Conservation (phyloP, 2,329 filamentous ascomycete species). For the Stemphylium lycopersici region DNA sequence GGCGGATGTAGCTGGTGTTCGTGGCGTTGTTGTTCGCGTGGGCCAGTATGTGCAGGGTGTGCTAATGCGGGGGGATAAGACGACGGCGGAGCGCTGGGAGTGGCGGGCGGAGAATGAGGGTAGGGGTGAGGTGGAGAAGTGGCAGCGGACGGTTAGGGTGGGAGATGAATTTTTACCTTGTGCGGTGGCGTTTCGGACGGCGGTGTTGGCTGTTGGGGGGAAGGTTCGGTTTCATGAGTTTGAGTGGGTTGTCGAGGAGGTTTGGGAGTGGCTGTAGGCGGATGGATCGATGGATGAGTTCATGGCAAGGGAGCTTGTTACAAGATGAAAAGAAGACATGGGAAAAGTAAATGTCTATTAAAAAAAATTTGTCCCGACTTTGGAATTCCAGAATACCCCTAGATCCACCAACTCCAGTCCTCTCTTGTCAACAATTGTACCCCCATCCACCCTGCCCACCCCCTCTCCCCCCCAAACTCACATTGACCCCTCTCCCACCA, state of each 20-base stretch:
- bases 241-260: constrained; percentile 50
- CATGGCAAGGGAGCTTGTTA: neutral
- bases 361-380: too few relatives aligned
- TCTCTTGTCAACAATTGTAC: constrained; percentile 29
- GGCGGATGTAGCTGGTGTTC: constrained; percentile 42
- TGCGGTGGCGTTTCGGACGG: constrained; percentile 41
- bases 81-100: constrained; percentile 64
- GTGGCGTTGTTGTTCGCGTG: constrained; percentile 61
- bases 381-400: too few relatives aligned
- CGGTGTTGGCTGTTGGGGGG: constrained; percentile 36
- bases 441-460: constrained; percentile 41
- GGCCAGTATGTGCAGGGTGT: constrained; percentile 65
- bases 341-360: too few relatives aligned
- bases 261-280: constrained; percentile 30
- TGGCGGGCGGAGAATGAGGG: constrained; percentile 24
- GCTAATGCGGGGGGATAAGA: constrained; percentile 51
- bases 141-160: constrained; percentile 48
- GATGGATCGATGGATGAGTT: too few relatives aligned
- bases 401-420: too few relatives aligned
- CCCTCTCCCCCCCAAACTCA: constrained; percentile 19
- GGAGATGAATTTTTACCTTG: constrained; percentile 52
- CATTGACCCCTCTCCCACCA: constrained; percentile 1
- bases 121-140: constrained; percentile 27
- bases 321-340: too few relatives aligned
- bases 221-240: constrained; percentile 41